phyloP scores from a whole-genome alignment of 2,329 filamentous ascomycete genomes.

The Aureobasidium sp. region DNA sequence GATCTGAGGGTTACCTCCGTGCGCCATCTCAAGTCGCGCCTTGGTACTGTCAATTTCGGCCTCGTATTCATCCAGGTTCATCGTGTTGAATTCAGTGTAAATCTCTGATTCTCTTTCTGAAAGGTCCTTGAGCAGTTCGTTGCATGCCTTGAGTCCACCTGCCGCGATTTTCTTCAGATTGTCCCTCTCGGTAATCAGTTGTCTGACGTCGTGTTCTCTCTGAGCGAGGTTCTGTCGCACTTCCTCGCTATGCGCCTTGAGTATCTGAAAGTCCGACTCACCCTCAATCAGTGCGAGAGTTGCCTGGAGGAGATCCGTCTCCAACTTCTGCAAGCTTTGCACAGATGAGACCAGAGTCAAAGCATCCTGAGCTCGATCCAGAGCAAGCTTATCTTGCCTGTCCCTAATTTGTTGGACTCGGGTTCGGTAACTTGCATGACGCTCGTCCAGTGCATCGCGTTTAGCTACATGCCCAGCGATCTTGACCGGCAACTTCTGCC shows the following conservation, averaged over 20 bases:
- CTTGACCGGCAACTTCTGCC: conserved; percentile 59
- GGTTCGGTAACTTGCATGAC: conserved; percentile 53
- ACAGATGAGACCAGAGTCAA: conserved; percentile 53
- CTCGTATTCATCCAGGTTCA: conserved; percentile 53
- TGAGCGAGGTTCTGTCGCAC: conserved; percentile 46
- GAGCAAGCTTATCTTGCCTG: conserved; percentile 26
- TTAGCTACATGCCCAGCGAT: conserved; percentile 51
- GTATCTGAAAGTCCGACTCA: conserved; percentile 62
- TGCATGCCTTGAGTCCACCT: conserved; percentile 17
- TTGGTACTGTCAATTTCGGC: conserved; percentile 65
- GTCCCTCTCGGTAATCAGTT: conserved; percentile 27
- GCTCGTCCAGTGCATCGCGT: conserved; percentile 34
- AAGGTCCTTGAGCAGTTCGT: conserved; percentile 17
- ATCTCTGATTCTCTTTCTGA: conserved; percentile 22
- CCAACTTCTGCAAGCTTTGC: conserved; percentile 50
- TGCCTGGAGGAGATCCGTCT: conserved; percentile 57
- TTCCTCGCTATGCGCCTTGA: conserved; percentile 56
- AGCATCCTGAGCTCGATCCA: conserved; percentile 31
- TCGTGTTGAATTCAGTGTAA: conserved; percentile 19
- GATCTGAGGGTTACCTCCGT: conserved; percentile 65
- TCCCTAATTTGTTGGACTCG: conserved; percentile 39
- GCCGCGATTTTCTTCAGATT: conserved; percentile 12
- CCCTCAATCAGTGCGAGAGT: conserved; percentile 70
- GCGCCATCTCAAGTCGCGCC: conserved; percentile 69
- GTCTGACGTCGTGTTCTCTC: conserved; percentile 34